Evolutionary conservation across 2,329 filamentous ascomycete species (phyloP).

Genomic region (Cladophialophora carrionii): DNA sequence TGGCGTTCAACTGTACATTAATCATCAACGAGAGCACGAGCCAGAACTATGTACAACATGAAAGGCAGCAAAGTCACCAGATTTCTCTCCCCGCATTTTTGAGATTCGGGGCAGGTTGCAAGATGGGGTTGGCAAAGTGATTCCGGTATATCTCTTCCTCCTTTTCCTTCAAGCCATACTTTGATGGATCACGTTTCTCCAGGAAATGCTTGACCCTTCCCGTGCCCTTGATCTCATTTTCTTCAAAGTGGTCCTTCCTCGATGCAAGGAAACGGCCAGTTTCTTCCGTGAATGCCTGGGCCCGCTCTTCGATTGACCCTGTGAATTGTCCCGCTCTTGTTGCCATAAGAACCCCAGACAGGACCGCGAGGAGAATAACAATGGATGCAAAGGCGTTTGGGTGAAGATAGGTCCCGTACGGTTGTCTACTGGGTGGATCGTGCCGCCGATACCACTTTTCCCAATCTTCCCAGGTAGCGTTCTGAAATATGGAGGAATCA

Average conservation of each 20-base stretch:
- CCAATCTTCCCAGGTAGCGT: conserved; percentile 99
- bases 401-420: conserved; percentile 66
- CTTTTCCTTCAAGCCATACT: conserved; percentile 50
- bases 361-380: conserved; percentile 68
- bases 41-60: conserved; percentile 23
- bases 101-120: conserved; percentile 21
- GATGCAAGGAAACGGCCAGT: conserved; percentile 57
- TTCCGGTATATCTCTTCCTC: conserved; percentile 49
- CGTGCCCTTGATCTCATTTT: conserved; percentile 58
- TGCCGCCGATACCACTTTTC: conserved; percentile 72
- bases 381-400: conserved; percentile 77
- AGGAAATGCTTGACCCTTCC: conserved; percentile 78
- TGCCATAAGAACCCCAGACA: conserved; percentile 73
- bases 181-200: conserved; percentile 67
- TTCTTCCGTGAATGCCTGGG: conserved; percentile 67
- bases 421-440: conserved; percentile 45
- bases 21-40: conserved; percentile 15
- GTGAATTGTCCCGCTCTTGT: conserved; percentile 68
- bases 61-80: neutral
- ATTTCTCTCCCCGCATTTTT: conserved; percentile 8
- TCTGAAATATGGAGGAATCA: conserved; percentile 61
- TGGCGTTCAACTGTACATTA: conserved; percentile 30
- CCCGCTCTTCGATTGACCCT: conserved; percentile 65
- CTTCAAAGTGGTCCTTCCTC: conserved; percentile 56
- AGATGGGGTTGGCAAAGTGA: conserved; percentile 30